Evolutionary conservation across 129 eudicot genomes (phyloP).

Genomic region (Sambucus nigra): DNA sequence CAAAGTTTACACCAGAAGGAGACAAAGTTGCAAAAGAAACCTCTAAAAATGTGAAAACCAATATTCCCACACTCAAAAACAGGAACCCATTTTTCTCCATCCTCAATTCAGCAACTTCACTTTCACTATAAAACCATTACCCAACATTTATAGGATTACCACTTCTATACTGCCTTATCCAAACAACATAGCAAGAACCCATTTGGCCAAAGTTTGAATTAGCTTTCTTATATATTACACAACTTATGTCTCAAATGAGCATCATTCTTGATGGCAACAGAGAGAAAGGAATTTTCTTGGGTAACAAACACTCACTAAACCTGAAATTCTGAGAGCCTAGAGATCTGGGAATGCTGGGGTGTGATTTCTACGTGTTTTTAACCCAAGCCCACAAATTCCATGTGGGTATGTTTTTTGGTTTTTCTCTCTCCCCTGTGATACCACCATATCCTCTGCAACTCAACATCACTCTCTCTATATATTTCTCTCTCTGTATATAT

Average conservation of each 20-base stretch:
- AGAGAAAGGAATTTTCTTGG: slow-evolving; percentile 16
- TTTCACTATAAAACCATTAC: slow-evolving; percentile 10
- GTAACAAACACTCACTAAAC: slow-evolving; percentile 19
- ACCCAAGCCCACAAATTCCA: background rate
- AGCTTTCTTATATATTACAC: slow-evolving; percentile 2
- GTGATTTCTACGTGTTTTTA: background rate
- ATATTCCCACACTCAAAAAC: slow-evolving; percentile 25
- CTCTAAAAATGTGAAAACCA: slow-evolving; percentile 40
- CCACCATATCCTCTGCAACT: slow-evolving; percentile 9
- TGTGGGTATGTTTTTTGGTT: slow-evolving; percentile 10
- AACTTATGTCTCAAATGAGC: background rate
- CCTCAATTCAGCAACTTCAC: slow-evolving; percentile 14
- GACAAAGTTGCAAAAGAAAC: slow-evolving; percentile 71
- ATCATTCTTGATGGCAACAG: background rate
- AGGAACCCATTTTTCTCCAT: slow-evolving; percentile 35
- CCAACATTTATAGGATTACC: slow-evolving; percentile 2
- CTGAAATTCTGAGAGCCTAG: slow-evolving; percentile 41
- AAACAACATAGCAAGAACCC: slow-evolving; percentile 7
- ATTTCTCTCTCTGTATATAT: background rate
- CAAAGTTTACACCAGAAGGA: slow-evolving; percentile 92
- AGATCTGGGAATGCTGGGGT: slow-evolving; percentile 30
- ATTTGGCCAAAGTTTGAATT: slow-evolving; percentile 10
- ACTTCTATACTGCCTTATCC: slow-evolving; percentile 9
- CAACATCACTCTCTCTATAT: background rate
- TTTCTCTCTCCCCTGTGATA: slow-evolving; percentile 7